phyloP scores from a whole-genome alignment of 2,329 filamentous ascomycete genomes.

The Pyrenophora teres region DNA sequence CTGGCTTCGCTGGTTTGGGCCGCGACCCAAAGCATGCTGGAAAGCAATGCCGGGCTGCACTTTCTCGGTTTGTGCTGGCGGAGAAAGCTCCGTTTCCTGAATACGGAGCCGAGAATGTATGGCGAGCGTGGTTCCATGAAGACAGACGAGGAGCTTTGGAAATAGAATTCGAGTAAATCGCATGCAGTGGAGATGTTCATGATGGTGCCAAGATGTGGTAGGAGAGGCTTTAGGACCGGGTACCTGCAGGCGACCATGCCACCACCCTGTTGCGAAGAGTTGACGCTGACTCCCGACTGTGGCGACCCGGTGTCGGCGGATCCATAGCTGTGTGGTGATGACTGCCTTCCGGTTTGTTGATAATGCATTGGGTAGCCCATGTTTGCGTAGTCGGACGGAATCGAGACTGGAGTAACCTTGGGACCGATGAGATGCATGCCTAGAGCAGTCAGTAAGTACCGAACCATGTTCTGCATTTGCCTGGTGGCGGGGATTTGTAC shows the following conservation, averaged over 20 bases:
- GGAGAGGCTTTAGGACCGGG: slow-evolving; percentile 79
- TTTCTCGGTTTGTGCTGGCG: slow-evolving; percentile 79
- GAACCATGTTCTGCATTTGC: not conserved
- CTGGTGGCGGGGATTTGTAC: not conserved
- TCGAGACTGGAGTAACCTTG: slow-evolving; percentile 32
- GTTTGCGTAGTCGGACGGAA: slow-evolving; percentile 38
- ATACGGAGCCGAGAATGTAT: slow-evolving; percentile 85
- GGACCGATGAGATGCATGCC: slow-evolving; percentile 42
- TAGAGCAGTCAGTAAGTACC: slow-evolving; percentile 8
- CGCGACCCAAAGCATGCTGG: slow-evolving; percentile 94
- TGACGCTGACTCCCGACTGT: slow-evolving; percentile 41
- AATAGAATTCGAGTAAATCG: slow-evolving; percentile 88
- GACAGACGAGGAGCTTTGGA: slow-evolving; percentile 83
- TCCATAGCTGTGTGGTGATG: slow-evolving; percentile 43
- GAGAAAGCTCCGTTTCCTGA: slow-evolving; percentile 85
- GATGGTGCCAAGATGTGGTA: slow-evolving; percentile 79
- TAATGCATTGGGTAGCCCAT: slow-evolving; percentile 43
- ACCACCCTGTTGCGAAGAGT: slow-evolving; percentile 40
- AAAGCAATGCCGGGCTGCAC: slow-evolving; percentile 82
- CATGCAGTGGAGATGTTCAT: slow-evolving; percentile 81
- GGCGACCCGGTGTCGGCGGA: slow-evolving; percentile 45
- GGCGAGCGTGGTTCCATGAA: slow-evolving; percentile 89
- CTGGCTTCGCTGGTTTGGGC: slow-evolving; percentile 89
- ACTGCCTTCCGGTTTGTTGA: slow-evolving; percentile 32
- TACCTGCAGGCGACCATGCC: slow-evolving; percentile 60